Evolutionary conservation across 2,329 filamentous ascomycete species (phyloP), one percentile per base, ranked within the genome.

Genomic region (Bipolaris bicolor): DNA sequence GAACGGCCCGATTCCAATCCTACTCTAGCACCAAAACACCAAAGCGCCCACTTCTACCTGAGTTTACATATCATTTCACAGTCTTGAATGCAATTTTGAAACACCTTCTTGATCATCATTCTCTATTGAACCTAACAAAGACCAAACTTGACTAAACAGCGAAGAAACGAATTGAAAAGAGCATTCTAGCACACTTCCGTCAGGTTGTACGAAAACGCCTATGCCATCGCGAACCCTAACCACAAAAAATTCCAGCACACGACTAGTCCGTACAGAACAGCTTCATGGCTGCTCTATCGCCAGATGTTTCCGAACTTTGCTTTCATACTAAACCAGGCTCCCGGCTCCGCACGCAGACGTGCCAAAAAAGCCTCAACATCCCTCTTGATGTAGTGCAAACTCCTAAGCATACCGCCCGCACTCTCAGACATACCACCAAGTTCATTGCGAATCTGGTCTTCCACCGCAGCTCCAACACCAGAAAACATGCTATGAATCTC

Each of bases 371-470:
- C 31, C 13, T 49, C 53, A 0, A 59, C 18, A 33, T 63, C 60
- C 9, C 29, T 44, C 16, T 55, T 61, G 29, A 61, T 58, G 6
- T 29, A 31, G 9, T 52, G 22, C 9, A 63, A 43, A 36, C 47
- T 57, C 7, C 7, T 44, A n/a, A 59, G 56, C 37, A 65, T 60
- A 9, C 29, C 36, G 1, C 31, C 49, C 10, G 62, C 62, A 33
- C 44, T 51, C 10, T 41, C 41, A 1, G 51, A 57, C 46, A 65
- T 59, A 20, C 48, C 46, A 20, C 52, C 43, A 1, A 65, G 45
- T 37, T 63, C 49, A 6, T n/a, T 13, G 7, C 58, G 43, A 9
- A 61, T 49, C 16, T 55, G 45, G 10, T 60, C 56, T 36, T 57
- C 53, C 10, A 55, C 55, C 15, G 58, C 9, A 29, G 55, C 57